Evolutionary conservation across 345 rosid genomes (phyloP).

Genomic region (Luvunga scandens): DNA sequence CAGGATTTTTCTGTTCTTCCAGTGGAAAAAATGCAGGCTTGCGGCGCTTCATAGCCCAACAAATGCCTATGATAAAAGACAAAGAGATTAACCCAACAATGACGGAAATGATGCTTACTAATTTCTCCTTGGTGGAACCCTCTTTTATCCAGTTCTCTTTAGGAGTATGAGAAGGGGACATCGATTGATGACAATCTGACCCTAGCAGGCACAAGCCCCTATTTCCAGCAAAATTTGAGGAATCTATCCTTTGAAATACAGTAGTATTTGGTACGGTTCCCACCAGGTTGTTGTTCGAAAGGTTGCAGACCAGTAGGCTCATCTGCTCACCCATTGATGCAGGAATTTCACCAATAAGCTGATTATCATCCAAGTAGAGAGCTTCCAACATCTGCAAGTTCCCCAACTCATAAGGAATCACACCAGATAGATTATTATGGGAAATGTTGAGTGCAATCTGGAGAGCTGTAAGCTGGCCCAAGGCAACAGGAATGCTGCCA

Average conservation of each 20-base stretch:
- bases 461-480: slow-evolving; percentile 64
- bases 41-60: slow-evolving; percentile 48
- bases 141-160: slow-evolving; percentile 36
- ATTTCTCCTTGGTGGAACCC: slow-evolving; percentile 35
- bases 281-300: slow-evolving; percentile 68
- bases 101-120: slow-evolving; percentile 45
- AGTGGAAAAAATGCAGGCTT: slow-evolving; percentile 43
- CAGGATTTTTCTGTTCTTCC: slow-evolving; percentile 38
- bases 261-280: slow-evolving; percentile 63
- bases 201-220: slow-evolving; percentile 46
- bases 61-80: slow-evolving; percentile 40
- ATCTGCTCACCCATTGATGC: slow-evolving; percentile 56
- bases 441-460: slow-evolving; percentile 85
- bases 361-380: slow-evolving; percentile 69
- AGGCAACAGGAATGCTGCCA: slow-evolving; percentile 52
- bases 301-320: slow-evolving; percentile 76
- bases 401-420: slow-evolving; percentile 64
- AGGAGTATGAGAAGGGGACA: slow-evolving; percentile 21
- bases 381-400: slow-evolving; percentile 71
- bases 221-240: slow-evolving; percentile 69
- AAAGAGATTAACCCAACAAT: slow-evolving; percentile 52
- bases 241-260: slow-evolving; percentile 59
- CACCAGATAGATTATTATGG: slow-evolving; percentile 63
- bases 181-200: slow-evolving; percentile 35
- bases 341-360: slow-evolving; percentile 71